Conservation (phyloP, 2,329 filamentous ascomycete genomes). For the Penicillium sp. region DNA sequence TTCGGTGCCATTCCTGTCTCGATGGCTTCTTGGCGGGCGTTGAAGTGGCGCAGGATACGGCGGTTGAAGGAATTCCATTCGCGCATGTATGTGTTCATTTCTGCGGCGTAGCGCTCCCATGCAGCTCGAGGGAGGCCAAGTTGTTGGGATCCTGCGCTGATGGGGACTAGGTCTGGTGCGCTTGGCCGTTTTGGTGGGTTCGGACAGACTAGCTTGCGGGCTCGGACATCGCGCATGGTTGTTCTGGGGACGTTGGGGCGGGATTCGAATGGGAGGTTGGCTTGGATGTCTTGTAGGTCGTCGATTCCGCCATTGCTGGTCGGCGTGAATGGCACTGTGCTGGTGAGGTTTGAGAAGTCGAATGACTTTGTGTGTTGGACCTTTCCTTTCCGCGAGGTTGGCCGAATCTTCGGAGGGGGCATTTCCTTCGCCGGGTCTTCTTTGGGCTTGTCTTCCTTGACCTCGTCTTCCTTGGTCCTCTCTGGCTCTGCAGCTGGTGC, state of each 20-base stretch:
- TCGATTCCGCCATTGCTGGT: conserved; percentile 44
- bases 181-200: conserved; percentile 45
- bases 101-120: conserved; percentile 46
- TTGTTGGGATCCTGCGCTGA: conserved; percentile 25
- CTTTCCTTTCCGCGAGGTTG: too few relatives aligned
- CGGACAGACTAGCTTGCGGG: conserved; percentile 42
- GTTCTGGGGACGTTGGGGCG: conserved; percentile 37
- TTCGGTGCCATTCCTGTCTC: conserved; percentile 37
- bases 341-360: too few relatives aligned
- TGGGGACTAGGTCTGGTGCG: conserved; percentile 22
- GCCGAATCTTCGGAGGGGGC: too few relatives aligned
- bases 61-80: conserved; percentile 50
- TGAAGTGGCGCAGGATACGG: conserved; percentile 50
- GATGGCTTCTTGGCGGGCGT: conserved; percentile 43
- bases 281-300: conserved; percentile 46
- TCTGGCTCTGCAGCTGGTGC: too few relatives aligned
- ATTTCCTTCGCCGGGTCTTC: too few relatives aligned
- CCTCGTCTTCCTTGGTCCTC: too few relatives aligned
- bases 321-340: conserved; percentile 42
- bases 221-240: conserved; percentile 30
- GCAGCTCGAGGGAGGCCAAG: conserved; percentile 37
- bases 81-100: conserved; percentile 49
- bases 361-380: too few relatives aligned
- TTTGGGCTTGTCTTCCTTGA: conserved; percentile 19
- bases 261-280: conserved; percentile 52